phyloP scores from a whole-genome alignment of 805 yeast genomes.

The Ogataea polymorpha region DNA sequence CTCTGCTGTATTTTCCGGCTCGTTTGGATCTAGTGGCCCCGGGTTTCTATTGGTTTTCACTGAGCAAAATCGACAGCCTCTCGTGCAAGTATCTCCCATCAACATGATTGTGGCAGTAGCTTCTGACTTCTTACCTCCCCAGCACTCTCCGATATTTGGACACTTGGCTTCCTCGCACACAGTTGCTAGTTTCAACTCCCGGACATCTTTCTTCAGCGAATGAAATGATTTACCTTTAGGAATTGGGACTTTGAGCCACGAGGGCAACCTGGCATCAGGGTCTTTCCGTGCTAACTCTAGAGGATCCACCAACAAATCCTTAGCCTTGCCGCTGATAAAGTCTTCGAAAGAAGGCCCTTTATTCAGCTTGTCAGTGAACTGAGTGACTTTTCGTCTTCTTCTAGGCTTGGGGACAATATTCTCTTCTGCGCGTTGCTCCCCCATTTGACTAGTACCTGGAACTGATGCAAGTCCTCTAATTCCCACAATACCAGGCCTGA shows the following conservation, averaged over 20 bases:
- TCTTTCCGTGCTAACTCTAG: constrained; percentile 69
- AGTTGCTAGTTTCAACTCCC: constrained; percentile 85
- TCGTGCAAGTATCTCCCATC: constrained; percentile 96
- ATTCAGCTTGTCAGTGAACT: constrained; percentile 66
- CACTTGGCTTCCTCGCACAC: constrained; percentile 99
- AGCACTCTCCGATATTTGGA: constrained; percentile 99
- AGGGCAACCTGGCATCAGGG: constrained; percentile 72
- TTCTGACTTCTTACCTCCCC: constrained; percentile 95
- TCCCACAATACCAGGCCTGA: neutral
- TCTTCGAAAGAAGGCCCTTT: constrained; percentile 94
- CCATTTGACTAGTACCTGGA: neutral
- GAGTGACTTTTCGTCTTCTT: constrained; percentile 48
- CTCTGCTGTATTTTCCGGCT: constrained; percentile 96
- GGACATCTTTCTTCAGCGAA: constrained; percentile 77
- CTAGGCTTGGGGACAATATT: constrained; percentile 1
- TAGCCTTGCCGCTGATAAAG: constrained; percentile 79
- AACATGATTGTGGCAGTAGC: constrained; percentile 98
- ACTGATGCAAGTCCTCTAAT: constrained; percentile 3
- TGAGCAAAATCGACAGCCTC: constrained; percentile 98
- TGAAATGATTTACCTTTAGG: constrained; percentile 91
- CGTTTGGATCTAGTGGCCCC: constrained; percentile 86
- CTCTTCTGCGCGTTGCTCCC: neutral
- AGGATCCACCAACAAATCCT: constrained; percentile 66
- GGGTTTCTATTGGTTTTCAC: constrained; percentile 92
- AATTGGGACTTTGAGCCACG: constrained; percentile 93